Evolutionary conservation across 2,329 filamentous ascomycete species (phyloP).

Genomic region (Paramyrothecium roridum): DNA sequence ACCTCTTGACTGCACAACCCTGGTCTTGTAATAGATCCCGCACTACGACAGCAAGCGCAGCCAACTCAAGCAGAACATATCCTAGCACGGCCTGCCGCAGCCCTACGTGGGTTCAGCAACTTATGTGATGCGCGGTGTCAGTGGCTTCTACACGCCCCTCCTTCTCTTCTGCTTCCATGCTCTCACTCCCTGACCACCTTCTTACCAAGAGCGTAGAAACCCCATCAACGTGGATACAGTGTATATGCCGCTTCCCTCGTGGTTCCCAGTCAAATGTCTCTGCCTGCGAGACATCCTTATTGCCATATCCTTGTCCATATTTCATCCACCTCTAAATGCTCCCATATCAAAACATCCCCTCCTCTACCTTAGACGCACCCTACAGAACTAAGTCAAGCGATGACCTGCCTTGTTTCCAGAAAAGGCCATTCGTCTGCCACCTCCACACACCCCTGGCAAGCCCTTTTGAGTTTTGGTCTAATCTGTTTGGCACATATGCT

Average conservation of each 20-base stretch:
- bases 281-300: constrained; percentile 9
- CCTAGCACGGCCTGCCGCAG: background rate
- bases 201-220: background rate
- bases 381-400: constrained; percentile 6
- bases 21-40: background rate
- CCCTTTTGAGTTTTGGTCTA: constrained; percentile 13
- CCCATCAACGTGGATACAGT: constrained; percentile 5
- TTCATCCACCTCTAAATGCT: background rate
- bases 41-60: background rate
- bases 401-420: constrained; percentile 13
- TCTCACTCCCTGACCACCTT: constrained; percentile 12
- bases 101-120: background rate
- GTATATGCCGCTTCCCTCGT: constrained; percentile 1
- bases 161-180: constrained; percentile 4
- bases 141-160: constrained; percentile 3
- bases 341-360: background rate
- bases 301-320: background rate
- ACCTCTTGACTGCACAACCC: background rate
- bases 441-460: constrained; percentile 19
- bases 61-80: background rate
- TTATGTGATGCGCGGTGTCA: background rate
- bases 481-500: constrained; percentile 20
- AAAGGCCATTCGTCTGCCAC: constrained; percentile 8
- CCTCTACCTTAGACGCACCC: background rate
- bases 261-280: constrained; percentile 7